Percentiles rank a stretch among this genome's conserved stretches.
phyloP scores from a whole-genome alignment of 2,329 filamentous ascomycete species.

The Penicillium occitanis region DNA sequence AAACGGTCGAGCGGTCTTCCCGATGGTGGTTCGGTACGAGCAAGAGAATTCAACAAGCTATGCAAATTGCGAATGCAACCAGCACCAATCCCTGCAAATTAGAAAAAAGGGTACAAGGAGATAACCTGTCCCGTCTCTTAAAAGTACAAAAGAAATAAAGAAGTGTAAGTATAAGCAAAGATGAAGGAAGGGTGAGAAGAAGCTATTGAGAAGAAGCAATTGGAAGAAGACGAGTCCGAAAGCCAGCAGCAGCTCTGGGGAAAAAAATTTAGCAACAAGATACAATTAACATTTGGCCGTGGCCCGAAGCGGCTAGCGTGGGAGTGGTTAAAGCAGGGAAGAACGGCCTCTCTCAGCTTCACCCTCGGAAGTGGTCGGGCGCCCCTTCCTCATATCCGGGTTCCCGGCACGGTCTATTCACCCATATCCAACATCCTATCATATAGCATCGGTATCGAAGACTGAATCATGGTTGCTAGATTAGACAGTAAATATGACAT shows the following conservation, averaged over 20 bases:
- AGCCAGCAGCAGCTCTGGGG: slow-evolving; percentile 28
- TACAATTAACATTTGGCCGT: slow-evolving; percentile 21
- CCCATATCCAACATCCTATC: background rate
- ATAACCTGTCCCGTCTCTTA: slow-evolving; percentile 9
- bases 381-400: slow-evolving; percentile 21
- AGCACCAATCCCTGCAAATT: slow-evolving; percentile 14
- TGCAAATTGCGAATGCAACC: slow-evolving; percentile 15
- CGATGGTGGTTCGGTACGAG: background rate
- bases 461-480: too few relatives aligned
- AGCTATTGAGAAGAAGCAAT: slow-evolving; percentile 17
- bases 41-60: slow-evolving; percentile 9
- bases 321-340: background rate
- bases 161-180: background rate
- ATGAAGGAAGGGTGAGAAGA: slow-evolving; percentile 6
- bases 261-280: slow-evolving; percentile 35
- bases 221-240: slow-evolving; percentile 20
- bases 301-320: slow-evolving; percentile 4
- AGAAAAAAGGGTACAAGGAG: slow-evolving; percentile 22
- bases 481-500: too few relatives aligned
- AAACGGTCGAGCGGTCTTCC: background rate
- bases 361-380: slow-evolving; percentile 42
- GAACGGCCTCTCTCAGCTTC: background rate
- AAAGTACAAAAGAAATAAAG: slow-evolving; percentile 24
- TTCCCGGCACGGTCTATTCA: slow-evolving; percentile 5
- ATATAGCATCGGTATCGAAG: background rate